These are phyloP conservation scores for Escallonia herrerae DNA, from an alignment of 129 eudicot species.

Conservation along the genomic window DNA sequence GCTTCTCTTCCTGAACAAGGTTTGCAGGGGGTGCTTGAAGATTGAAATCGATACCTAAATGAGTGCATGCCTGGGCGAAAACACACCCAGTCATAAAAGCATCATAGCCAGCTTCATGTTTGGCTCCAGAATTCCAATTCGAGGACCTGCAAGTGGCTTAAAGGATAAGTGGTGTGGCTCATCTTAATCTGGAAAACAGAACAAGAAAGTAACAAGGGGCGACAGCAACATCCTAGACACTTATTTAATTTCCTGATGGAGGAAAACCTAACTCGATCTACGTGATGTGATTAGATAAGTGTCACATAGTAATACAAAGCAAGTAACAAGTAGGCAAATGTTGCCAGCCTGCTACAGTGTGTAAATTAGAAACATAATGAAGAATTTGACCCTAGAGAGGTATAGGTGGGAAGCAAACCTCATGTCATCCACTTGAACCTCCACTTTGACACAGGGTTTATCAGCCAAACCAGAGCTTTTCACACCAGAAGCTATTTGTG, in stretches of 20 bases:
- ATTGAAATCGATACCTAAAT: slow-evolving; percentile 48
- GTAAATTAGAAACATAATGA: neutral
- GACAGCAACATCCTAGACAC: too few relatives aligned
- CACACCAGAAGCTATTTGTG: slow-evolving; percentile 50
- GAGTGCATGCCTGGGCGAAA: slow-evolving; percentile 81
- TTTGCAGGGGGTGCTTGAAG: slow-evolving; percentile 4
- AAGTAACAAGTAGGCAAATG: neutral
- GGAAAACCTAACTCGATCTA: neutral
- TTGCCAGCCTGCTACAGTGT: neutral
- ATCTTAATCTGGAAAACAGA: neutral
- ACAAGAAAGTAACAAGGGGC: too few relatives aligned
- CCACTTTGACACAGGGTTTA: slow-evolving; percentile 50
- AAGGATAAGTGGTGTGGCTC: neutral
- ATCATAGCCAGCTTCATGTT: slow-evolving; percentile 98
- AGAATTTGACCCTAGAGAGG: neutral
- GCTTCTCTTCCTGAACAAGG: slow-evolving; percentile 44
- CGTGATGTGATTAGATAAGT: neutral
- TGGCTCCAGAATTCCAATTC: slow-evolving; percentile 95
- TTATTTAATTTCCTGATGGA: too few relatives aligned
- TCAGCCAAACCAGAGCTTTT: slow-evolving; percentile 25
- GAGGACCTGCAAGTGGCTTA: slow-evolving; percentile 44
- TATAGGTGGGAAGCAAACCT: slow-evolving; percentile 38
- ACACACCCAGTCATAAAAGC: slow-evolving; percentile 97
- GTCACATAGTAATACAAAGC: neutral
- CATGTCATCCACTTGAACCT: slow-evolving; percentile 93